Evolutionary conservation across 1,139 yeast genomes (phyloP).

Genomic region (Hansenula sp.): DNA sequence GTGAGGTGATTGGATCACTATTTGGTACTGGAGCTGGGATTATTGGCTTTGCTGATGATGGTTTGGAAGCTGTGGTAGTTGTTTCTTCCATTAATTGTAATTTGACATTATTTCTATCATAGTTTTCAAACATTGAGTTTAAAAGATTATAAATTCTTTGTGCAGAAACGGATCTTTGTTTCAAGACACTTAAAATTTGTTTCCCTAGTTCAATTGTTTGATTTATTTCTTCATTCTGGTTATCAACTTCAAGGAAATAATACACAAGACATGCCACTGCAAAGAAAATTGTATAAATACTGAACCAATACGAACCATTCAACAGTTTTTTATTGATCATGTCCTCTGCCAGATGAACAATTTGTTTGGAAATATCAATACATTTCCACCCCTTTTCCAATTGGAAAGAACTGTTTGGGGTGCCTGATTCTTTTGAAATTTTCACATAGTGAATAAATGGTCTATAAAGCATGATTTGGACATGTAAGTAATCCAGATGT

Average conservation of each 20-base stretch:
- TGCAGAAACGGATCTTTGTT: constrained; percentile 67
- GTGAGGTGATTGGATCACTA: background rate
- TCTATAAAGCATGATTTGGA: constrained; percentile 64
- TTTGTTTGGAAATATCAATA: constrained; percentile 74
- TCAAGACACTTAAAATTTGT: constrained; percentile 58
- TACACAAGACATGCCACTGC: constrained; percentile 80
- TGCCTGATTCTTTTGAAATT: constrained; percentile 21
- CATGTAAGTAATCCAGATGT: constrained; percentile 62
- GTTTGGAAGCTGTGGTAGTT: constrained; percentile 4
- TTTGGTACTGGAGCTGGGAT: constrained; percentile 1
- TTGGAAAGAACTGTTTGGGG: constrained; percentile 25
- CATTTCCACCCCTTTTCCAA: constrained; percentile 74
- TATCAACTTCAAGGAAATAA: constrained; percentile 64
- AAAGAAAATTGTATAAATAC: constrained; percentile 81
- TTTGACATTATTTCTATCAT: constrained; percentile 55
- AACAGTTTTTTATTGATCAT: constrained; percentile 65
- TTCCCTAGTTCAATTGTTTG: constrained; percentile 72
- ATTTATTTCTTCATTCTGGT: constrained; percentile 45
- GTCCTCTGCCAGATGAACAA: constrained; percentile 71
- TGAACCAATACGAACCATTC: constrained; percentile 87
- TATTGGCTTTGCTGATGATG: constrained; percentile 3
- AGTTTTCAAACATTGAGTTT: constrained; percentile 70
- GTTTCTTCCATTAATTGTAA: constrained; percentile 12
- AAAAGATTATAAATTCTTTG: constrained; percentile 69
- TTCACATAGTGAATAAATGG: constrained; percentile 61